Percentiles rank a stretch among this genome's conserved stretches.
phyloP scores from a whole-genome alignment of 129 eudicot species.

The Chrysanthemum seticuspe region DNA sequence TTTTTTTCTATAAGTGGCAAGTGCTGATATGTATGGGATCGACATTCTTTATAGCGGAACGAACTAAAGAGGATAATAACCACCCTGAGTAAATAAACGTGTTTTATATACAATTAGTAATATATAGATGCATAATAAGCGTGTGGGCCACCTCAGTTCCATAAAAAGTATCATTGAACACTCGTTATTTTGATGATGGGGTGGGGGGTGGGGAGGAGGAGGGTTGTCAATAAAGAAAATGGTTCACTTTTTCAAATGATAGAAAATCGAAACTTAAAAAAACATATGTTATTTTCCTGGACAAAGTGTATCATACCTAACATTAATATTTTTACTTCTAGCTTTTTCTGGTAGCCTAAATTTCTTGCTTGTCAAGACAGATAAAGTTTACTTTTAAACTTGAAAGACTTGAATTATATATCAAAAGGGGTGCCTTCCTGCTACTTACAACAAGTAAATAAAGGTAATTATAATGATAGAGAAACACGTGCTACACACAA shows the following conservation, averaged over 20 bases:
- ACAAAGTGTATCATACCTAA: not conserved
- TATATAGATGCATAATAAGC: not conserved
- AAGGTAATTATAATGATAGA: too few relatives aligned
- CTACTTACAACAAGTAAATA: too few relatives aligned
- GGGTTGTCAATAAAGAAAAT: too few relatives aligned
- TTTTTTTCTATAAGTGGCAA: conserved; percentile 10
- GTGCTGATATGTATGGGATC: not conserved
- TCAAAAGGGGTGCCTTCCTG: too few relatives aligned
- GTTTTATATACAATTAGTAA: not conserved
- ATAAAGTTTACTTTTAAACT: conserved; percentile 1
- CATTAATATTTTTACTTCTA: not conserved
- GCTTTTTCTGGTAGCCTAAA: not conserved
- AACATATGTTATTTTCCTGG: too few relatives aligned
- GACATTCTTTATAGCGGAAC: not conserved
- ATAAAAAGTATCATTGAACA: too few relatives aligned
- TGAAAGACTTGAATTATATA: too few relatives aligned
- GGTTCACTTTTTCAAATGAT: conserved; percentile 9
- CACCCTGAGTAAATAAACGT: not conserved
- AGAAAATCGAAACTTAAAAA: too few relatives aligned
- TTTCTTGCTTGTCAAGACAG: not conserved
- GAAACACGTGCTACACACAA: too few relatives aligned
- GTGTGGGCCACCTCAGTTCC: not conserved
- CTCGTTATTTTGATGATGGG: too few relatives aligned
- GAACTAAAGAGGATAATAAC: not conserved
- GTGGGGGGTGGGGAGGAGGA: too few relatives aligned